Evolutionary conservation across 2,329 filamentous ascomycete species (phyloP).

Genomic region (Scortechinia acanthostroma): DNA sequence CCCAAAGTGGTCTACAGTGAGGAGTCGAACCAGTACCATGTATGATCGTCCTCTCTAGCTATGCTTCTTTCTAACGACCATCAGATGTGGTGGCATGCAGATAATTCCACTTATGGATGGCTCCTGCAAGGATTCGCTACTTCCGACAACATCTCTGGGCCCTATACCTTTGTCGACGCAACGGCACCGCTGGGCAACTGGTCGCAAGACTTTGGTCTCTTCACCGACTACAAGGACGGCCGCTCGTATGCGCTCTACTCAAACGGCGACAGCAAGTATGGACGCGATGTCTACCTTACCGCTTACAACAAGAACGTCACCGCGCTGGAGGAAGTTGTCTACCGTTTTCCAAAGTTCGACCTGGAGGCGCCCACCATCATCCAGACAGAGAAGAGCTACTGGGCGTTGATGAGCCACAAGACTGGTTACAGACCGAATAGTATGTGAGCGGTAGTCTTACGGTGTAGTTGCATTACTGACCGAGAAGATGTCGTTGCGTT

Average conservation of each 20-base stretch:
- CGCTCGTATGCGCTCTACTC: slow-evolving; percentile 48
- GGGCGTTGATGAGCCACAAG: slow-evolving; percentile 54
- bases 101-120: slow-evolving; percentile 45
- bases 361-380: slow-evolving; percentile 53
- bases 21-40: too few relatives aligned
- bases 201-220: slow-evolving; percentile 55
- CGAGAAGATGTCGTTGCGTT: slow-evolving; percentile 37
- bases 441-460: slow-evolving; percentile 5
- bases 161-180: slow-evolving; percentile 44
- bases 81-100: slow-evolving; percentile 54
- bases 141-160: slow-evolving; percentile 40
- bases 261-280: slow-evolving; percentile 45
- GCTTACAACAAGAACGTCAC: slow-evolving; percentile 42
- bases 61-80: not conserved
- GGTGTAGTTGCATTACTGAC: slow-evolving; percentile 13
- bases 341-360: slow-evolving; percentile 51
- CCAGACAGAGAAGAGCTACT: slow-evolving; percentile 52
- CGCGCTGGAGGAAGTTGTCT: slow-evolving; percentile 38
- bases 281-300: slow-evolving; percentile 47
- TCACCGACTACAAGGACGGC: slow-evolving; percentile 50
- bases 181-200: slow-evolving; percentile 49
- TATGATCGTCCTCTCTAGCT: slow-evolving; percentile 47
- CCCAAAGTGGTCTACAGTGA: too few relatives aligned
- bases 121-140: slow-evolving; percentile 48
- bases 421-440: slow-evolving; percentile 56